A percentile compares a stretch with the other conserved stretches of the same genome.
phyloP scores from a whole-genome alignment of 352 stramenopile genomes.

The Elongisporangium anandrum region DNA sequence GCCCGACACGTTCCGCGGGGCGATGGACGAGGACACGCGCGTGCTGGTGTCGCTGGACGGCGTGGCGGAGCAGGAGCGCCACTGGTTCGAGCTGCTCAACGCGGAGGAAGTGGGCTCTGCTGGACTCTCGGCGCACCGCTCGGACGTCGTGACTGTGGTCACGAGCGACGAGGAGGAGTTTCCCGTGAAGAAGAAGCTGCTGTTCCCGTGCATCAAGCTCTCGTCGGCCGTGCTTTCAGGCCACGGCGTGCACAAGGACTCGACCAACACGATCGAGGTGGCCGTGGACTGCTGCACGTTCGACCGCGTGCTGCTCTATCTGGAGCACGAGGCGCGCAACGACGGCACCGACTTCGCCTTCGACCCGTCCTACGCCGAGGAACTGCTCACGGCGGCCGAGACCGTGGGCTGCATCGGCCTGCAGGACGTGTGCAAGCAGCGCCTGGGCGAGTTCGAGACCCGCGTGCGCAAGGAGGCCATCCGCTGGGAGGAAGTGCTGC shows the following conservation, averaged over 20 bases:
- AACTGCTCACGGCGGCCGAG: constrained; percentile 60
- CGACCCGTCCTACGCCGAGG: constrained; percentile 69
- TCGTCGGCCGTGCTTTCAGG: constrained; percentile 78
- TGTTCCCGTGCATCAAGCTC: constrained; percentile 87
- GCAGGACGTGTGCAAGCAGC: constrained; percentile 69
- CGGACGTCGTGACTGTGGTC: constrained; percentile 69
- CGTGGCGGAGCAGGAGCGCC: constrained; percentile 11
- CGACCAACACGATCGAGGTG: constrained; percentile 54
- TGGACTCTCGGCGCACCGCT: constrained; percentile 38
- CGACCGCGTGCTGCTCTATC: constrained; percentile 84
- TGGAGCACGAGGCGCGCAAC: constrained; percentile 77
- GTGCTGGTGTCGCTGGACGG: constrained; percentile 62
- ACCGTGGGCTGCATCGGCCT: constrained; percentile 69
- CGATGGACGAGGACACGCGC: constrained; percentile 52
- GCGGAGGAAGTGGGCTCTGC: constrained; percentile 12
- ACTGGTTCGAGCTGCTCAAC: constrained; percentile 41
- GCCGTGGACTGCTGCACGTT: constrained; percentile 88
- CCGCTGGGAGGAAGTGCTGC: constrained; percentile 73
- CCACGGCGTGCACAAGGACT: constrained; percentile 66
- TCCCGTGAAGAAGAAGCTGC: constrained; percentile 84
- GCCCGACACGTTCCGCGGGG: constrained; percentile 72
- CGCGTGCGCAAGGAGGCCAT: constrained; percentile 79
- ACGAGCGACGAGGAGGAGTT: constrained; percentile 88
- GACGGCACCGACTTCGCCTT: constrained; percentile 71
- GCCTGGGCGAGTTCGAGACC: constrained; percentile 77